phyloP scores from a whole-genome alignment of 495 filamentous ascomycete genomes.

The Aspergillus indologenus region DNA sequence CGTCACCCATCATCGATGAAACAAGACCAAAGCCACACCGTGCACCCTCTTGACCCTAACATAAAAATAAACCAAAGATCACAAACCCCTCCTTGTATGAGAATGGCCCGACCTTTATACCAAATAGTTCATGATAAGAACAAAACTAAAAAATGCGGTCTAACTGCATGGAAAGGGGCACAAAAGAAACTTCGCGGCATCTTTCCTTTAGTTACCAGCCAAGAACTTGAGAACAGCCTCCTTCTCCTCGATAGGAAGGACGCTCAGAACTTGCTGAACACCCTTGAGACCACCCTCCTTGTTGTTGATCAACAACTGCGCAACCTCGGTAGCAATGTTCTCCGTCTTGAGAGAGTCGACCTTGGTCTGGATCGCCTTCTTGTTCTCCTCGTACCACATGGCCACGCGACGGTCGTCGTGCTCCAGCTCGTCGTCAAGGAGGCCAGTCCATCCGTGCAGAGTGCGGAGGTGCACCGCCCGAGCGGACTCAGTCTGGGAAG shows the following conservation, averaged over 20 bases:
- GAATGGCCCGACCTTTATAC: conserved; percentile 5
- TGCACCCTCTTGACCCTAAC: conserved; percentile 15
- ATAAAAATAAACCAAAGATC: conserved; percentile 5
- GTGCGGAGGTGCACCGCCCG: conserved; percentile 63
- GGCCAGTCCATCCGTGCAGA: conserved; percentile 73
- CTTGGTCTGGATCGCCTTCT: conserved; percentile 72
- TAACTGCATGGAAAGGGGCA: background rate
- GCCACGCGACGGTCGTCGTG: conserved; percentile 78
- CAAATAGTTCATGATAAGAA: conserved; percentile 2
- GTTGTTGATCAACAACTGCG: conserved; percentile 67
- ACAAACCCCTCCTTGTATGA: background rate
- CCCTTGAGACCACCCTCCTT: conserved; percentile 81
- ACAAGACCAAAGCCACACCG: conserved; percentile 9
- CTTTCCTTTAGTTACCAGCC: conserved; percentile 36
- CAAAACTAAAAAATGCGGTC: background rate
- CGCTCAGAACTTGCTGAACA: conserved; percentile 76
- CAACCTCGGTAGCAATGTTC: conserved; percentile 73
- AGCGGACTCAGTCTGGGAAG: conserved; percentile 36
- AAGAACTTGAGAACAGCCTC: conserved; percentile 80
- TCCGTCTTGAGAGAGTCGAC: conserved; percentile 78
- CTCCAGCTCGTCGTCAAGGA: conserved; percentile 63
- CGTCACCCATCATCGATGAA: background rate
- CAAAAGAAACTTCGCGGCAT: conserved; percentile 10
- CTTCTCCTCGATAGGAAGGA: conserved; percentile 82
- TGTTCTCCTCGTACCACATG: conserved; percentile 96